phyloP scores from a whole-genome alignment of 1,284 basidiomycete genomes.

The Leccinum cinnamomeum region DNA sequence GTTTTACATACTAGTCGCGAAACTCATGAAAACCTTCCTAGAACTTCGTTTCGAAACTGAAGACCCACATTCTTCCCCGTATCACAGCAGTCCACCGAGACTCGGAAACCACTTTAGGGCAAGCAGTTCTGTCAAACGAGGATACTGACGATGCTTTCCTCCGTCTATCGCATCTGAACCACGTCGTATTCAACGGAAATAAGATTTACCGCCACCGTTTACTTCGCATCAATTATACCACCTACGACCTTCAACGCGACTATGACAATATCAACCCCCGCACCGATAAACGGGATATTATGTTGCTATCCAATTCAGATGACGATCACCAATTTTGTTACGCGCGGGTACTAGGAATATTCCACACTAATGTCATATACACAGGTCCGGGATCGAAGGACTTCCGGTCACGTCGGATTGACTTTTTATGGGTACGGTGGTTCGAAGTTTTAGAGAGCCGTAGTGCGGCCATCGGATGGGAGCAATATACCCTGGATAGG shows the following conservation, averaged over 20 bases:
- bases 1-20: neutral
- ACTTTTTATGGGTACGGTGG: neutral
- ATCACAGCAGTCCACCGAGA: neutral
- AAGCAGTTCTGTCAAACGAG: neutral
- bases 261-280: neutral
- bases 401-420: neutral
- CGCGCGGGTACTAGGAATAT: neutral
- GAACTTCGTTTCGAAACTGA: neutral
- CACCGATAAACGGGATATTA: neutral
- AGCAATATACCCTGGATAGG: neutral
- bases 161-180: neutral
- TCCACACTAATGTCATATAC: neutral
- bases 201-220: neutral
- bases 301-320: neutral
- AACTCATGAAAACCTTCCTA: neutral
- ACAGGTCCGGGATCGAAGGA: neutral
- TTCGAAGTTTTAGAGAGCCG: neutral
- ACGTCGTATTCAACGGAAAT: neutral
- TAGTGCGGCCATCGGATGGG: neutral
- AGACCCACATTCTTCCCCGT: neutral
- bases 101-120: too few species aligned
- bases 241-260: neutral
- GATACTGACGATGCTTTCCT: neutral
- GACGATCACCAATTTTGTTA: neutral
- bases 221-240: neutral